A percentile compares a stretch with the other conserved stretches of the same genome.
Conservation (phyloP, 1,139 yeast genomes). For the Taphrina confusa region DNA sequence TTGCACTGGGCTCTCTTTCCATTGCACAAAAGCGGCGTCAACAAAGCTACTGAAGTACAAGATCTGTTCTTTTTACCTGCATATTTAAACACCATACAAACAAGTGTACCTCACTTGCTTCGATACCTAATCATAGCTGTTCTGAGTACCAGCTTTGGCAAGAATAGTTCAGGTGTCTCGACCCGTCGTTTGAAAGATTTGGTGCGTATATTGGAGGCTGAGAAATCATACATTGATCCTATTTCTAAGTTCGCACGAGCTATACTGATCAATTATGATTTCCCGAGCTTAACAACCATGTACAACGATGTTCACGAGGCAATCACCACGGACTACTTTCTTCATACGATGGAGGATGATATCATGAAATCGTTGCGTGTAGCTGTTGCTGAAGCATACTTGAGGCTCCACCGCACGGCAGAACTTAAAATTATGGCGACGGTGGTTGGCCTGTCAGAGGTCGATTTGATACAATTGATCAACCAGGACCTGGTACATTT, state of each 20-base stretch:
- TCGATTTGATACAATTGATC: conserved; percentile 46
- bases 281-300: conserved; percentile 54
- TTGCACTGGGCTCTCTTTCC: conserved; percentile 68
- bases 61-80: conserved; percentile 61
- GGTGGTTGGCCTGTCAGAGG: conserved; percentile 51
- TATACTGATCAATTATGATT: conserved; percentile 59
- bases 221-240: conserved; percentile 65
- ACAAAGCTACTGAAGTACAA: conserved; percentile 48
- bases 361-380: conserved; percentile 55
- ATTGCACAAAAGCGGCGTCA: conserved; percentile 53
- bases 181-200: conserved; percentile 60
- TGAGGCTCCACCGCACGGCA: conserved; percentile 57
- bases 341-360: conserved; percentile 50
- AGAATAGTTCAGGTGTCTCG: conserved; percentile 43
- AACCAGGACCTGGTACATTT: conserved; percentile 14
- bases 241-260: conserved; percentile 58
- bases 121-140: conserved; percentile 64
- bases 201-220: conserved; percentile 58
- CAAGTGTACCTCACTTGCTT: conserved; percentile 66
- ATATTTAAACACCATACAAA: conserved; percentile 63
- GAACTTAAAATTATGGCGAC: conserved; percentile 51
- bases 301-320: conserved; percentile 53
- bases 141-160: conserved; percentile 43
- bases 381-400: conserved; percentile 56
- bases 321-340: conserved; percentile 58